Evolutionary conservation across 306 rosid genomes (phyloP).

Genomic region (Trifolium subterraneum): DNA sequence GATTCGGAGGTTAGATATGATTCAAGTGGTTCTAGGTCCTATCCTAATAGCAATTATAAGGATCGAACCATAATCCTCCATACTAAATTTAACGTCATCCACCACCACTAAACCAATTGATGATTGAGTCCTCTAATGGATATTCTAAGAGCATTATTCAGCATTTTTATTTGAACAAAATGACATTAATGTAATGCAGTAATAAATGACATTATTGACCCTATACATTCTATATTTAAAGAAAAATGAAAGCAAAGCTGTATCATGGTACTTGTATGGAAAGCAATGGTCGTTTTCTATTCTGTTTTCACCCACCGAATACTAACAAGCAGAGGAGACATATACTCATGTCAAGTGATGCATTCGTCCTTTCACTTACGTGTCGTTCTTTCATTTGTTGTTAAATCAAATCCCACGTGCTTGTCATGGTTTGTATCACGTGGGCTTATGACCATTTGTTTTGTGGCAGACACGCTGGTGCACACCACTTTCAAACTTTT

Average conservation of each 20-base stretch:
- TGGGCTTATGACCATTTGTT: conserved; percentile 53
- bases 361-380: not conserved
- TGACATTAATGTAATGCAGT: too few relatives aligned
- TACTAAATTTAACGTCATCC: too few relatives aligned
- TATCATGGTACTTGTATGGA: not conserved
- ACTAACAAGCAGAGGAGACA: not conserved
- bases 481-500: conserved; percentile 34
- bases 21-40: too few relatives aligned
- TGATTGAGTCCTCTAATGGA: too few relatives aligned
- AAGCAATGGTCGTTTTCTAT: not conserved
- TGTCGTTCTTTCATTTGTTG: conserved; percentile 39
- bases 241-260: not conserved
- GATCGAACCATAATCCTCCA: too few relatives aligned
- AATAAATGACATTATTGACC: not conserved
- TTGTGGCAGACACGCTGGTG: conserved; percentile 54
- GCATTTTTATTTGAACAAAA: too few relatives aligned
- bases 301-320: conserved; percentile 4
- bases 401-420: conserved; percentile 66
- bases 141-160: too few relatives aligned
- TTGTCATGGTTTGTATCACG: conserved; percentile 48
- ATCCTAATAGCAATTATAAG: too few relatives aligned
- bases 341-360: conserved; percentile 39
- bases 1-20: too few relatives aligned
- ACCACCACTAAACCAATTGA: too few relatives aligned
- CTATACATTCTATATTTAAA: not conserved